Percentiles rank a stretch among this genome's conserved stretches.
phyloP scores from a whole-genome alignment of 2,329 filamentous ascomycete genomes.

The Neocatenulostroma microsporum region DNA sequence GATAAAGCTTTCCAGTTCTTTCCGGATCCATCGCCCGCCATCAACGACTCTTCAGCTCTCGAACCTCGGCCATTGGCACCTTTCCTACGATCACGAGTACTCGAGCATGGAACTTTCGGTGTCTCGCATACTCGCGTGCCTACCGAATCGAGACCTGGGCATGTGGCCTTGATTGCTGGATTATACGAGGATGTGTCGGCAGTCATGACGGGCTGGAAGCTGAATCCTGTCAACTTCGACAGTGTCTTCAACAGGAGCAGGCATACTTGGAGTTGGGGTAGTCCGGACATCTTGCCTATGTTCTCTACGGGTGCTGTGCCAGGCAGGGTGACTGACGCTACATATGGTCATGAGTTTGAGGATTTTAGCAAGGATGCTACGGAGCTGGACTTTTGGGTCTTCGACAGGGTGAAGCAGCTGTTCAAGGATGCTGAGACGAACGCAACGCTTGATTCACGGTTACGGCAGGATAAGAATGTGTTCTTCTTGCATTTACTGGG shows the following conservation, averaged over 20 bases:
- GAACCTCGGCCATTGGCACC: slow-evolving; percentile 75
- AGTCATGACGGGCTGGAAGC: slow-evolving; percentile 95
- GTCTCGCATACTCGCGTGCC: slow-evolving; percentile 95
- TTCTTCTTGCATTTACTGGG: slow-evolving; percentile 94
- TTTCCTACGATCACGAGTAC: slow-evolving; percentile 79
- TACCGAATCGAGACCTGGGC: slow-evolving; percentile 90
- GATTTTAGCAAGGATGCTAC: slow-evolving; percentile 81
- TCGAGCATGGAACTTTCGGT: slow-evolving; percentile 88
- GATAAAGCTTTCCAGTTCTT: slow-evolving; percentile 97
- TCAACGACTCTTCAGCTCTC: slow-evolving; percentile 50
- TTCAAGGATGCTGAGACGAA: slow-evolving; percentile 76
- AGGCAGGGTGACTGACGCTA: slow-evolving; percentile 78
- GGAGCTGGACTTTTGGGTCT: slow-evolving; percentile 86
- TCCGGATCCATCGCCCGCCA: slow-evolving; percentile 67
- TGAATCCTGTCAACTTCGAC: slow-evolving; percentile 97
- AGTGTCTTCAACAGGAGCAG: slow-evolving; percentile 95
- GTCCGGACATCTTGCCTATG: slow-evolving; percentile 95
- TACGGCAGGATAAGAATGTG: slow-evolving; percentile 78
- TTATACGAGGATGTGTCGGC: slow-evolving; percentile 97
- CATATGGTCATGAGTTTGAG: slow-evolving; percentile 75
- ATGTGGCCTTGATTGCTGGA: slow-evolving; percentile 93
- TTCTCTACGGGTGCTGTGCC: slow-evolving; percentile 88
- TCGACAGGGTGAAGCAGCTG: slow-evolving; percentile 81
- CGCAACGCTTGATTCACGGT: slow-evolving; percentile 59
- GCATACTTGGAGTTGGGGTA: slow-evolving; percentile 99